Evolutionary conservation across 345 rosid genomes (phyloP).

Genomic region (Rhodamnia argentea): DNA sequence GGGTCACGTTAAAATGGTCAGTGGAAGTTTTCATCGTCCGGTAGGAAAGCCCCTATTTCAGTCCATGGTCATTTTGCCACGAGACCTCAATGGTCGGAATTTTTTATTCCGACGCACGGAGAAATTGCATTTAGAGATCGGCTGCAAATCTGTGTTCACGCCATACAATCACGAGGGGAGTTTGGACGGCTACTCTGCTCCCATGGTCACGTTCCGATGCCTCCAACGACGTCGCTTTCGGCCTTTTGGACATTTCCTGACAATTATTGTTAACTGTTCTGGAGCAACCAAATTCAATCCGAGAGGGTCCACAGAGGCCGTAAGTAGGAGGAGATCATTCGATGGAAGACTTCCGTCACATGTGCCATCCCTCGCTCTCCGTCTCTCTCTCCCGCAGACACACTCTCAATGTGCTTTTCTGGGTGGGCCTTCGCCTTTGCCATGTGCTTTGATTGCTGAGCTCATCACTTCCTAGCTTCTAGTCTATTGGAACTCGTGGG

Average conservation of each 20-base stretch:
- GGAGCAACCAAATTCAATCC: not conserved
- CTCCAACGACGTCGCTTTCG: not conserved
- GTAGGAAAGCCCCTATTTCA: not conserved
- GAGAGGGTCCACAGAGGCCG: not conserved
- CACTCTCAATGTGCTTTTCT: not conserved
- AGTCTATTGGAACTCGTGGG: too few relatives aligned
- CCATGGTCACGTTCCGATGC: not conserved
- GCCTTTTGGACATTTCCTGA: not conserved
- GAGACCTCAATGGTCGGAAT: not conserved
- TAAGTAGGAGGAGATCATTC: not conserved
- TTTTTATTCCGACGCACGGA: not conserved
- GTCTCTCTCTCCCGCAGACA: not conserved
- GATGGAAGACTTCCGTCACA: not conserved
- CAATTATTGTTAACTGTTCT: not conserved
- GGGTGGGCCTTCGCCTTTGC: not conserved
- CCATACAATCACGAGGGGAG: not conserved
- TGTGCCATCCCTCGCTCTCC: not conserved
- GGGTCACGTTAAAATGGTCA: not conserved
- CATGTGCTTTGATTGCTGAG: not conserved
- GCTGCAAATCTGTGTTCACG: not conserved
- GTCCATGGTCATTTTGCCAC: not conserved
- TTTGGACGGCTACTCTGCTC: not conserved
- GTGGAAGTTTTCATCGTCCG: not conserved
- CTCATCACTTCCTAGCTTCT: not conserved
- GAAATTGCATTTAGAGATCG: not conserved